Evolutionary conservation across 2,329 filamentous ascomycete genomes (phyloP).

Genomic region (Mycogone perniciosa): DNA sequence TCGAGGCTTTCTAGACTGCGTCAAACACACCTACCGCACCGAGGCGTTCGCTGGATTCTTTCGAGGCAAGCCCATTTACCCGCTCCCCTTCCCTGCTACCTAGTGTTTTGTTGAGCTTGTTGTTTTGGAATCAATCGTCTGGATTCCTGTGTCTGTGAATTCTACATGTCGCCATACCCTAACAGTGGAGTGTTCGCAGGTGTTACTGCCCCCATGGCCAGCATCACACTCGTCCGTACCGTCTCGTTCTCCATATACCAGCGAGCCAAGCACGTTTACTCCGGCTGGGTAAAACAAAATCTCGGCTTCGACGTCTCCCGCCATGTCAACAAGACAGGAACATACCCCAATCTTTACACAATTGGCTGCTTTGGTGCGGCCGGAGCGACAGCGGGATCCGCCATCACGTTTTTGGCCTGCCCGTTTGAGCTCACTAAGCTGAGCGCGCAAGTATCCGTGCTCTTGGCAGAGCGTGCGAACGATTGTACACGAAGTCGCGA

Average conservation of each 20-base stretch:
- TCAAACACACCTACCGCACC: conserved; percentile 65
- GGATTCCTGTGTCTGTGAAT: not conserved
- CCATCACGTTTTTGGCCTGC: conserved; percentile 75
- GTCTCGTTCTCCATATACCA: conserved; percentile 77
- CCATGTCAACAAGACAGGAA: conserved; percentile 63
- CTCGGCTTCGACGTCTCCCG: conserved; percentile 64
- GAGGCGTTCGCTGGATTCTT: conserved; percentile 75
- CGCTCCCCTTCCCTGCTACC: not conserved
- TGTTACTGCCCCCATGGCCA: conserved; percentile 72
- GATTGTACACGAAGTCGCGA: conserved; percentile 44
- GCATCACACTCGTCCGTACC: conserved; percentile 70
- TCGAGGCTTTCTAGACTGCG: conserved; percentile 66
- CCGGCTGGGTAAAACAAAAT: conserved; percentile 62
- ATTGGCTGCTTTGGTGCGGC: conserved; percentile 70
- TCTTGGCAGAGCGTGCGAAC: conserved; percentile 51
- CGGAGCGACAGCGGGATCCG: conserved; percentile 71
- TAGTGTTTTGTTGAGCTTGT: not conserved
- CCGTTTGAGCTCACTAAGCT: conserved; percentile 88
- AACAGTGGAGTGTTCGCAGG: conserved; percentile 38
- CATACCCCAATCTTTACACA: conserved; percentile 66
- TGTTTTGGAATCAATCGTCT: not conserved
- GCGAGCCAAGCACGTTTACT: conserved; percentile 66
- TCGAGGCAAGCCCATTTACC: conserved; percentile 49
- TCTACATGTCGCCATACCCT: not conserved
- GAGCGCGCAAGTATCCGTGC: conserved; percentile 75